A percentile compares a stretch with the other conserved stretches of the same genome.
phyloP scores from a whole-genome alignment of 495 filamentous ascomycete species.

The Neurospora discreta region DNA sequence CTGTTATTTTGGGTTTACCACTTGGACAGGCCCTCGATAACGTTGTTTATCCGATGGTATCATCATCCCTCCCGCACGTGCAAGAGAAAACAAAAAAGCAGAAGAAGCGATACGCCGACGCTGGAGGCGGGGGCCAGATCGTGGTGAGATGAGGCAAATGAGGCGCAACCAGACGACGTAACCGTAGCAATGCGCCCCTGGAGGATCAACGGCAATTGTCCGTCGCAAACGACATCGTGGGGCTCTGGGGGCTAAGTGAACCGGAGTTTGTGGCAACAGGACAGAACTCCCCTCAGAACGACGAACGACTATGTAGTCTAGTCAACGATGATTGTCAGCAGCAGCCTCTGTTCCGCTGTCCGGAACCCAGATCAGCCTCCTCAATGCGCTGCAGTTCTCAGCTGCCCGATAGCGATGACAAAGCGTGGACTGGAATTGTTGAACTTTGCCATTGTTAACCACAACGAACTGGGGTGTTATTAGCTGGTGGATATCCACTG shows the following conservation, averaged over 20 bases:
- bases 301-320: no score
- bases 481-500: background rate
- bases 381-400: background rate
- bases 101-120: background rate
- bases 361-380: background rate
- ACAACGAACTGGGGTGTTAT: background rate
- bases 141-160: background rate
- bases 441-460: background rate
- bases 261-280: background rate
- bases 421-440: background rate
- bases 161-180: background rate
- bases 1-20: background rate
- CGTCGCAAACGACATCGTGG: background rate
- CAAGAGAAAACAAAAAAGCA: background rate
- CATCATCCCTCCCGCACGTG: background rate
- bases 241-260: background rate
- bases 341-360: background rate
- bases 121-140: background rate
- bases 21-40: background rate
- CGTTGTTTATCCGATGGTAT: background rate
- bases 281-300: background rate
- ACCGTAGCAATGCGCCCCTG: background rate
- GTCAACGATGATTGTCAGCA: background rate
- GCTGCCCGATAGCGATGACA: background rate
- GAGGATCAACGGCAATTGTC: background rate